Evolutionary conservation across 2,329 filamentous ascomycete species (phyloP), one percentile per base, ranked within the genome.

Genomic region (Davidsoniella australis): DNA sequence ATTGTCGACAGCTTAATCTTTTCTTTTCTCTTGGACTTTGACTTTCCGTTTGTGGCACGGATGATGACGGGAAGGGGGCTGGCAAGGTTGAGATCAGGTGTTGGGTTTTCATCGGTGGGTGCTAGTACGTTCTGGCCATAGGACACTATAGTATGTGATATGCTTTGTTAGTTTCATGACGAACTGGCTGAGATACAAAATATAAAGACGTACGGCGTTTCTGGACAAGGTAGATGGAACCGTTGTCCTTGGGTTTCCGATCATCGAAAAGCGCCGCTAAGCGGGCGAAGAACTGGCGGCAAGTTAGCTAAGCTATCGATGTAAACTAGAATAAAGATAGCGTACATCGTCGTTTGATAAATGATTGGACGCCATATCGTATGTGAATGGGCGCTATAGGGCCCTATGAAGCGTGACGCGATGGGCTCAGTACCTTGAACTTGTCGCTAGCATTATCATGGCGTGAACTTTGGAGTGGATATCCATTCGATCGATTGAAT

Each of bases 1-100:
- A 94, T 64, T 0, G 91, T 96, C 2, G 85, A 85, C 23, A 95
- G 61, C 63, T 88, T 94, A 56, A 84, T 65, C 56, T 81, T 80
- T 50, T 71, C 63, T 39, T 68, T 63, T 49, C 72, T 70, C 54
- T 72, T 70, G 54, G 65, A 68, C 57, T 73, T 77, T 46, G 68
- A 73, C 60, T 82, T 84, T 58, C 85, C 86, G 63, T 96, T 85
- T 33, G 83, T 82, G 12, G 86, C 89, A 53, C 87, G 80, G 56
- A 98, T 76, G 41, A 96, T 68, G 52, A 96, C 68, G 6, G 87
- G 81, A 12, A 82, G 66, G 5, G 80, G 78, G 24, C 67, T 66
- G 9, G 72, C 64, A 12, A 72, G 72, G 52, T 72, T 64, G 1
- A 80, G 69, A 56, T 85, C 80, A 58, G 75, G 69, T 51, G 81